Percentiles rank a stretch among this genome's conserved stretches.
phyloP scores from a whole-genome alignment of 2,329 filamentous ascomycete species.

The Curvularia verruculosa region DNA sequence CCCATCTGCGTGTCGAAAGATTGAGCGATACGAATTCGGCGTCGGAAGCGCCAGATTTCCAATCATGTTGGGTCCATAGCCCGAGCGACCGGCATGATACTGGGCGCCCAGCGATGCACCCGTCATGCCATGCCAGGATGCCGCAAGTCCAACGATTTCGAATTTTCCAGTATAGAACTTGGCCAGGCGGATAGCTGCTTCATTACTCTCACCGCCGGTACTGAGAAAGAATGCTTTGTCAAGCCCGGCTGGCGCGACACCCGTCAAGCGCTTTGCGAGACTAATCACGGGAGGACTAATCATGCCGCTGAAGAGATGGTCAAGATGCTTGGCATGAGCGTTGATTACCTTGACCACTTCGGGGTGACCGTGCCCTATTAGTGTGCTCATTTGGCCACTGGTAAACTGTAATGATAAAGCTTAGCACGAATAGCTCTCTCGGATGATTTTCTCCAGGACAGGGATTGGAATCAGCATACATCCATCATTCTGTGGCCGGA shows the following conservation, averaged over 20 bases:
- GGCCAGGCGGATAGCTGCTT: constrained; percentile 69
- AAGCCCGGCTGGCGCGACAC: constrained; percentile 33
- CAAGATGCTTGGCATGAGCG: constrained; percentile 35
- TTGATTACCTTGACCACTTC: constrained; percentile 42
- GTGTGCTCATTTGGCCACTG: constrained; percentile 18
- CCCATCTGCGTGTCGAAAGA: constrained; percentile 65
- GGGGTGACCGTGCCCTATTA: constrained; percentile 41
- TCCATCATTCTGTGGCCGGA: constrained; percentile 44
- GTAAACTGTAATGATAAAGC: constrained; percentile 5
- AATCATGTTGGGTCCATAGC: constrained; percentile 56
- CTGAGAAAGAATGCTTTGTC: constrained; percentile 46
- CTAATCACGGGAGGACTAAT: constrained; percentile 43
- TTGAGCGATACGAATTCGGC: constrained; percentile 66
- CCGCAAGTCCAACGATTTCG: constrained; percentile 66
- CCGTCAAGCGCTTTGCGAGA: constrained; percentile 38
- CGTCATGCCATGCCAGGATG: constrained; percentile 68
- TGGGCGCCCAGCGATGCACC: constrained; percentile 59
- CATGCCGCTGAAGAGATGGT: constrained; percentile 47
- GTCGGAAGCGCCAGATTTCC: constrained; percentile 65
- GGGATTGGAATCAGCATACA: constrained; percentile 1
- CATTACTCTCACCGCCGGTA: constrained; percentile 50
- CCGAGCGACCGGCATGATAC: constrained; percentile 60
- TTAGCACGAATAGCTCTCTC: neutral
- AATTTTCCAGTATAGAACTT: constrained; percentile 69
- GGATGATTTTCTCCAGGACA: neutral